Base-by-base conservation (phyloP, 495 filamentous ascomycete species). In the Aspergillus cristatus region DNA sequence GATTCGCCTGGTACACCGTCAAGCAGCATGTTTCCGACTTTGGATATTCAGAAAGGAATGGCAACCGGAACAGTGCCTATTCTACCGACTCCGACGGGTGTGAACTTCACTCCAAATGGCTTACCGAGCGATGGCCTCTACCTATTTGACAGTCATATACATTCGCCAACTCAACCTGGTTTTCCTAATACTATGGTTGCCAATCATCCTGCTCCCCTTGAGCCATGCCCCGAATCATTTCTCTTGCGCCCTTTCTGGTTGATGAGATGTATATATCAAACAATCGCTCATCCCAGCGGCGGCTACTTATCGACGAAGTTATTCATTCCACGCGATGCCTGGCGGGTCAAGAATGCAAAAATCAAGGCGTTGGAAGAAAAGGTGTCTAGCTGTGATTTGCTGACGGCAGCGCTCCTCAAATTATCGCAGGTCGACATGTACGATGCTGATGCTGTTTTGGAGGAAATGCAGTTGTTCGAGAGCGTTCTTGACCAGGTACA, bases 401-500 rank as follows among this genome's bases (percentile, higher is more conserved):
- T 98, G 26, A 96, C 89, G 6, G 93, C 91, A 2, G 89, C 91
- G 12, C 66, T 98, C 31, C 70, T 84, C 31, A 90, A 86, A 51
- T 70, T 98, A 18, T 75, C 79, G 12, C 74, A 76, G 36, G 87
- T 95, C 4, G 87, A 96, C 47, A 87, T 78, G 2, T 80, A 78
- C 42, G 89, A 97, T 55, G 85, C 89, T 2, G 87, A 94, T 47
- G 84, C 88, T 14, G 78, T 98, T 12, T 65, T 93, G 20, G 89
- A 95, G 48, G 91, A 98, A 55, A 94, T 98, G 86, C 86, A 96
- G 53, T 67, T 76, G n/a, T 70, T 98, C 18, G 91, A 98, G 60
- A 70, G 66, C 37, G 71, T 96, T 25, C 71, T 98, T 18, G 91
- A 97, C 50, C 81, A 87, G 50, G 86, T 83, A 0, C 88, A 94